Percentiles rank a stretch among this genome's conserved stretches.
Evolutionary conservation across 225 moss, liverwort and hornwort genomes (phyloP).

Genomic region (Lunularia cruciata): DNA sequence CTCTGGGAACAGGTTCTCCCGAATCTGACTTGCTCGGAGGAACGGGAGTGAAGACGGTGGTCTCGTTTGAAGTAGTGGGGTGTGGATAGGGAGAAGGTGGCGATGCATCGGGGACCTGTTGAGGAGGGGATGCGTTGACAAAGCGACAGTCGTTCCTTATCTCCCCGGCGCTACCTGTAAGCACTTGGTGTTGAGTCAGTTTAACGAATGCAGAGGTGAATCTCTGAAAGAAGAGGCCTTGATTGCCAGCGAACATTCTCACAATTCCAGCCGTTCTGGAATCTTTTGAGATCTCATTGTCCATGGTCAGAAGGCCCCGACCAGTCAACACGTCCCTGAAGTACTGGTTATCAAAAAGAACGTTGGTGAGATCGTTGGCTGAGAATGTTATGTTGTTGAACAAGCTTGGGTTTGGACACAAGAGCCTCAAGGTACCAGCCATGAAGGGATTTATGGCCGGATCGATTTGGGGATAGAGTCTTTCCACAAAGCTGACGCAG

Average conservation of each 20-base stretch:
- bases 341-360: conserved; percentile 60
- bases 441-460: conserved; percentile 7
- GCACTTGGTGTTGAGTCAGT: conserved; percentile 13
- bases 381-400: conserved; percentile 32
- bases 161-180: conserved; percentile 35
- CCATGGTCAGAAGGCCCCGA: conserved; percentile 38
- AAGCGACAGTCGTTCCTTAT: conserved; percentile 35
- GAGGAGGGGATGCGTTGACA: conserved; percentile 18
- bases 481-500: conserved; percentile 34
- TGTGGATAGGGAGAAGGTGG: too few relatives aligned
- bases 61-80: too few relatives aligned
- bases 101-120: too few relatives aligned
- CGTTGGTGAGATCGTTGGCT: conserved; percentile 24
- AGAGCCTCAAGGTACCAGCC: conserved; percentile 19
- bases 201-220: conserved; percentile 37
- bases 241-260: conserved; percentile 13
- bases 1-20: too few relatives aligned
- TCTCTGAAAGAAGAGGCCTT: conserved; percentile 28
- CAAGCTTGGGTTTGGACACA: conserved; percentile 24
- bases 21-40: too few relatives aligned
- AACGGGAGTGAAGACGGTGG: too few relatives aligned
- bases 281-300: conserved; percentile 27
- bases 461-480: conserved; percentile 44
- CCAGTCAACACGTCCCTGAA: conserved; percentile 43
- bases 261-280: conserved; percentile 27